Percentiles rank a stretch among this genome's conserved stretches.
Evolutionary conservation across 2,329 filamentous ascomycete genomes (phyloP).

Genomic region (Xylariaceae sp.): DNA sequence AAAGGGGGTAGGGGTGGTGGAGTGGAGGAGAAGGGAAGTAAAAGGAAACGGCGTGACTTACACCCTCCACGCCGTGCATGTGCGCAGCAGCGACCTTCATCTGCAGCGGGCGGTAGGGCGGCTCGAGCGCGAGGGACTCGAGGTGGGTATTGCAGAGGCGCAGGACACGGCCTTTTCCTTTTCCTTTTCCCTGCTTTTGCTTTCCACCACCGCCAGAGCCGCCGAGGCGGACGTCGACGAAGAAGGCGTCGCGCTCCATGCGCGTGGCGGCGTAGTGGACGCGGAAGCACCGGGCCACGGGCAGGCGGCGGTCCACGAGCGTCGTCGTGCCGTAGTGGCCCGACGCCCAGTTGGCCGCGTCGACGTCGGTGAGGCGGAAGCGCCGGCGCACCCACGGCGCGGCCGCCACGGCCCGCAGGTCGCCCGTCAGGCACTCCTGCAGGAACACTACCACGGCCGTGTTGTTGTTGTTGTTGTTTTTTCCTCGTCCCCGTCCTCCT

Average conservation of each 20-base stretch:
- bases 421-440: constrained; percentile 40
- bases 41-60: too few species aligned
- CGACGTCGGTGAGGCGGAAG: constrained; percentile 41
- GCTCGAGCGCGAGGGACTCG: constrained; percentile 19
- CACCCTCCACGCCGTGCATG: constrained; percentile 16
- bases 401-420: constrained; percentile 34
- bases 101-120: constrained; percentile 19
- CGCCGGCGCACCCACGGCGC: constrained; percentile 35
- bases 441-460: constrained; percentile 37
- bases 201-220: constrained; percentile 19
- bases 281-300: constrained; percentile 34
- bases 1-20: too few species aligned
- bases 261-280: constrained; percentile 37
- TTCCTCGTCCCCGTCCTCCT: too few species aligned
- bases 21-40: too few species aligned
- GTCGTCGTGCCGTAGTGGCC: constrained; percentile 42
- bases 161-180: constrained; percentile 5
- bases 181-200: constrained; percentile 18
- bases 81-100: constrained; percentile 12
- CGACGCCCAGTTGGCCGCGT: constrained; percentile 31
- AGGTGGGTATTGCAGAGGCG: constrained; percentile 23
- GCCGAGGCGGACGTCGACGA: constrained; percentile 36
- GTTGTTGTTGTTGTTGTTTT: neutral
- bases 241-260: constrained; percentile 43
- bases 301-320: constrained; percentile 38